Percentiles rank a stretch among this genome's conserved stretches.
These are phyloP conservation scores for Rubia occidens DNA, from an alignment of 305 asterid genomes.

Conservation along the genomic window DNA sequence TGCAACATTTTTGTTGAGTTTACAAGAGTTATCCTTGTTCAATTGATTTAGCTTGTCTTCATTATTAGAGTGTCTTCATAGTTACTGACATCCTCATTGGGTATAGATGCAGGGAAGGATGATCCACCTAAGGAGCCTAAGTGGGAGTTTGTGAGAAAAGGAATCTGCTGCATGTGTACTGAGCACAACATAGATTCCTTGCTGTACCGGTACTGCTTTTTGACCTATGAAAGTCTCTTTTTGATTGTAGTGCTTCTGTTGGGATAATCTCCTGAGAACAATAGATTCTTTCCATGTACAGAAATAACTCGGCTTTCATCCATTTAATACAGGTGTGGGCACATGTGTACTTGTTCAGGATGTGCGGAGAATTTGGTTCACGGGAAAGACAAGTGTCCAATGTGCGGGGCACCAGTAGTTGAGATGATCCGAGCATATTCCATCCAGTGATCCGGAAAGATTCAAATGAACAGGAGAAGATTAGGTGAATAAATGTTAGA, in stretches of 20 bases:
- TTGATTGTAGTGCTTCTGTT: not conserved
- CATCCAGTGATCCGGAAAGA: constrained; percentile 27
- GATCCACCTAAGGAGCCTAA: constrained; percentile 29
- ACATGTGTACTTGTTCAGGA: constrained; percentile 80
- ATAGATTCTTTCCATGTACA: not conserved
- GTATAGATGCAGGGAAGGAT: constrained; percentile 32
- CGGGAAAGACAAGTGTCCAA: constrained; percentile 58
- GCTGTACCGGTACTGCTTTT: constrained; percentile 49
- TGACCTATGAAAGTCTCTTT: not conserved
- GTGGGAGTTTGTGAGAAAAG: constrained; percentile 61
- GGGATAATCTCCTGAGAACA: constrained; percentile 1
- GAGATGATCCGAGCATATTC: constrained; percentile 70
- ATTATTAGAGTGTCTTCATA: constrained; percentile 10
- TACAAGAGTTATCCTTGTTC: not conserved
- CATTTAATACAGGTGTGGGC: constrained; percentile 62
- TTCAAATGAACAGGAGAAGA: not conserved
- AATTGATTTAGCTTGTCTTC: not conserved
- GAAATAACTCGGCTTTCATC: not conserved
- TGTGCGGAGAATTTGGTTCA: constrained; percentile 61
- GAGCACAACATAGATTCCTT: constrained; percentile 52
- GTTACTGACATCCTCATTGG: constrained; percentile 7
- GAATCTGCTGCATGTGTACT: constrained; percentile 64
- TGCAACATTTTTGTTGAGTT: not conserved
- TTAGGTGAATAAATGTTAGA: constrained; percentile 21
- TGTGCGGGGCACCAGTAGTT: constrained; percentile 73